Conservation (phyloP, 2,329 filamentous ascomycete species). For the Pseudogymnoascus sp. region DNA sequence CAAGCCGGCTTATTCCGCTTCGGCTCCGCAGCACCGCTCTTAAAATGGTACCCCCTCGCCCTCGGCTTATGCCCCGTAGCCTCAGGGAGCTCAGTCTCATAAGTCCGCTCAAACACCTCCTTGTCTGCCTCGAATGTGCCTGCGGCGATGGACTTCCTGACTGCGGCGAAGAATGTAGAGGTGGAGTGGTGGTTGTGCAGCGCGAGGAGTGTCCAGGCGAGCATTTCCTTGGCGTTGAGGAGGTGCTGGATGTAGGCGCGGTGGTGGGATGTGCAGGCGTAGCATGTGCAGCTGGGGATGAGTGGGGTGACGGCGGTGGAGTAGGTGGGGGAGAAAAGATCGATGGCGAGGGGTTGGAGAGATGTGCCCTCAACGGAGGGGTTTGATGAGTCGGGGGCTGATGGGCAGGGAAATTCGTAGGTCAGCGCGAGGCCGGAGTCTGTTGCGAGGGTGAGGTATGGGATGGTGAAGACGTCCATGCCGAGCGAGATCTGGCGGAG, state of each 20-base stretch:
- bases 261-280: conserved; percentile 77
- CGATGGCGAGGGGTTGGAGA: conserved; percentile 55
- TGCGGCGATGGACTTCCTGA: conserved; percentile 57
- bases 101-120: conserved; percentile 42
- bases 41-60: conserved; percentile 76
- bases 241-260: conserved; percentile 83
- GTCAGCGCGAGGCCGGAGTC: conserved; percentile 79
- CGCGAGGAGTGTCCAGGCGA: conserved; percentile 88
- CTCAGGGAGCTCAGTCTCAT: conserved; percentile 64
- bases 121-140: conserved; percentile 51
- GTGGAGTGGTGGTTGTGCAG: conserved; percentile 80
- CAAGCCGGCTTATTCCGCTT: conserved; percentile 65
- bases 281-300: conserved; percentile 61
- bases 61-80: conserved; percentile 73
- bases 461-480: conserved; percentile 70
- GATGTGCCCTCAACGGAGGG: conserved; percentile 13
- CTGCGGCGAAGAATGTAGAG: conserved; percentile 62
- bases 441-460: conserved; percentile 66
- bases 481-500: conserved; percentile 70
- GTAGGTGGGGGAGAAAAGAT: conserved; percentile 67
- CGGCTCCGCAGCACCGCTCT: conserved; percentile 53
- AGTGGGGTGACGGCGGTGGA: conserved; percentile 58
- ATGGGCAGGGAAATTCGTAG: conserved; percentile 61
- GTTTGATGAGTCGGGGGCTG: not conserved
- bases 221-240: conserved; percentile 87